These are phyloP conservation scores for Penicillium subrubescens DNA, from an alignment of 495 filamentous ascomycete species.

Conservation along the genomic window DNA sequence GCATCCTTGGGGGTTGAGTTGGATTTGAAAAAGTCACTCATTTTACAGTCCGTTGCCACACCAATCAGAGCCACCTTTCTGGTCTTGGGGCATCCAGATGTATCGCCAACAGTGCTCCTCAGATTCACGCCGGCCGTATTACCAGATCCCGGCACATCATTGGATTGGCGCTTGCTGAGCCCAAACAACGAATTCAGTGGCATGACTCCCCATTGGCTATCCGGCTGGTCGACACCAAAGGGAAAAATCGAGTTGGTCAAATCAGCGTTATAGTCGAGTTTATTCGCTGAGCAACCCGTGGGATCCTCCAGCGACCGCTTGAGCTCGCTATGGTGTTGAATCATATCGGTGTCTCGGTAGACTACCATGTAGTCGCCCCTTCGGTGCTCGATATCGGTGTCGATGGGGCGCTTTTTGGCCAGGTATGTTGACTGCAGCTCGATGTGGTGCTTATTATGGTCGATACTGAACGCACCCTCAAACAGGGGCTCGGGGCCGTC, in stretches of 20 bases:
- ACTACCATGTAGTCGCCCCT: slow-evolving; percentile 84
- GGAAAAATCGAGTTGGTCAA: slow-evolving; percentile 66
- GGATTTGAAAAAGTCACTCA: slow-evolving; percentile 68
- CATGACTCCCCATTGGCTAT: slow-evolving; percentile 53
- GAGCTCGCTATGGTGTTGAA: slow-evolving; percentile 52
- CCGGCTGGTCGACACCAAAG: slow-evolving; percentile 39
- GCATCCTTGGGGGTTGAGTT: slow-evolving; percentile 45
- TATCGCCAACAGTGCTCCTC: slow-evolving; percentile 75
- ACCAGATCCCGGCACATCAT: slow-evolving; percentile 60
- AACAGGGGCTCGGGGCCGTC: slow-evolving; percentile 84
- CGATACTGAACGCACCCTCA: slow-evolving; percentile 83
- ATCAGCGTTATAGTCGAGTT: slow-evolving; percentile 69
- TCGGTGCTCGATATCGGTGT: slow-evolving; percentile 63
- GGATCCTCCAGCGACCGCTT: slow-evolving; percentile 47
- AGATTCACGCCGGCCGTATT: slow-evolving; percentile 86
- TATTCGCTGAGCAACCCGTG: slow-evolving; percentile 62
- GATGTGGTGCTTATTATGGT: slow-evolving; percentile 83
- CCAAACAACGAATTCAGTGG: slow-evolving; percentile 60
- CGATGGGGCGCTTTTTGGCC: slow-evolving; percentile 70
- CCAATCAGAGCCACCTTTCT: slow-evolving; percentile 90
- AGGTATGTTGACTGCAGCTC: slow-evolving; percentile 75
- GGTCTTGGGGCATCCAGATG: slow-evolving; percentile 79
- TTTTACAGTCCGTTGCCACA: slow-evolving; percentile 90
- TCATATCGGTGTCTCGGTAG: slow-evolving; percentile 87
- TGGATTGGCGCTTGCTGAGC: slow-evolving; percentile 52